Evolutionary conservation across 129 eudicot genomes (phyloP).

Genomic region (Centrapalus pauciflorus): DNA sequence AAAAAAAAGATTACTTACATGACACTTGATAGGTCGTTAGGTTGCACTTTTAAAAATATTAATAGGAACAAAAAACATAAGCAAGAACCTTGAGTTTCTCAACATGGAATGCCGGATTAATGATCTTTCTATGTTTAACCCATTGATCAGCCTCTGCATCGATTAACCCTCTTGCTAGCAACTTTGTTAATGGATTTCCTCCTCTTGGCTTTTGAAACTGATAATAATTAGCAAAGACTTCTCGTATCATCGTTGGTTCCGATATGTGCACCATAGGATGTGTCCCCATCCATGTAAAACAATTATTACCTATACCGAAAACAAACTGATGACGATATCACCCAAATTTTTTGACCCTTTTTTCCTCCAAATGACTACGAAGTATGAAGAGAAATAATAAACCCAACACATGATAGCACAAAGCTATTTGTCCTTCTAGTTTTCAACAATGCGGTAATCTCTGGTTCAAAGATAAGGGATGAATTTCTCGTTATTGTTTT

Average conservation of each 20-base stretch:
- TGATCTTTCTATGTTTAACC: conserved; percentile 42
- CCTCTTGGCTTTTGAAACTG: conserved; percentile 27
- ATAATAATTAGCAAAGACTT: conserved; percentile 19
- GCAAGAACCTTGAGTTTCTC: conserved; percentile 44
- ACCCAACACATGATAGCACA: no score
- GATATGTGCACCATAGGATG: conserved; percentile 29
- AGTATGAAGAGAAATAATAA: no score
- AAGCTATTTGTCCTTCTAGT: no score
- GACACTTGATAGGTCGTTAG: no score
- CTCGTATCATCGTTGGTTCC: conserved; percentile 31
- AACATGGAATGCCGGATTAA: conserved; percentile 41
- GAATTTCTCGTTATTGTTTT: no score
- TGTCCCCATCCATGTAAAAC: conserved; percentile 42
- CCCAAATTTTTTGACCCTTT: no score
- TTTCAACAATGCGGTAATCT: no score
- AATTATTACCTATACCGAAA: conserved; percentile 23
- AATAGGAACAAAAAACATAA: background rate
- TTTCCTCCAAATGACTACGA: no score
- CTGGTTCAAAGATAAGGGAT: no score
- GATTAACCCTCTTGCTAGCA: conserved; percentile 18
- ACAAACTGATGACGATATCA: no score
- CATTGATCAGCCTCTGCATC: conserved; percentile 28
- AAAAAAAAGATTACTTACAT: no score
- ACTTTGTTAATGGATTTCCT: conserved; percentile 23
- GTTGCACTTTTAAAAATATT: no score